Evolutionary conservation across 2,329 filamentous ascomycete genomes (phyloP), one percentile per base, ranked within the genome.

Genomic region (Aureobasidium sp.): DNA sequence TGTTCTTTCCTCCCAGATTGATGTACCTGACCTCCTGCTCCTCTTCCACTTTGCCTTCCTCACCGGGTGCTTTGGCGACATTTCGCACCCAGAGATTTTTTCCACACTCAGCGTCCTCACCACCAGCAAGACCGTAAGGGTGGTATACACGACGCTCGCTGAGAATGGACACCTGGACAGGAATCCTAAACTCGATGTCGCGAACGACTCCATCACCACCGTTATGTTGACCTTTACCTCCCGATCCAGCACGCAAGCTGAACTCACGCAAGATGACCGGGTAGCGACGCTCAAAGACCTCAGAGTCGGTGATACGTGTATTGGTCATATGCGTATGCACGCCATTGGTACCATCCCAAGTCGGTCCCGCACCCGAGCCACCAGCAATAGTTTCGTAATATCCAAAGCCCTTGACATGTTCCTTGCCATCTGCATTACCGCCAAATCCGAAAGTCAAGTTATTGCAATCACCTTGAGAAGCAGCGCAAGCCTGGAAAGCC

Each of bases 281-380:
- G 69, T 91, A 91, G 9, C 89, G 78, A 32, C 87, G 80, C 76
- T 93, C 89, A 66, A 93, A 89, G 7, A 91, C 83, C 71, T 94
- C 90, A 0, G 87, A 81, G 70, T 93, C 90, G 0, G 89, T 92
- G 70, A 92, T 93, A 15, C 89, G 82, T 3, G 89, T 93, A 72
- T 94, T 94, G 7, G 90, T 93, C 87, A 92, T 91, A 75, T 93
- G 88, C 1, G 84, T 88, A 71, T 93, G 88, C n/a, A 92, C 88
- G 17, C 88, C 89, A 58, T 79, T 84, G 12, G 87, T 87, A 41
- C 89, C 89, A 64, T 87, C 79, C 89, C 89, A 92, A 15, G 80
- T 79, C 0, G 86, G 82, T 0, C 89, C 89, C 0, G 89, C 90
- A 32, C 89, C 89, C 42, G 82, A 85, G 0, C 90, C 90, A 42